phyloP scores from a whole-genome alignment of 2,329 filamentous ascomycete species.

The Exophiala sideris region DNA sequence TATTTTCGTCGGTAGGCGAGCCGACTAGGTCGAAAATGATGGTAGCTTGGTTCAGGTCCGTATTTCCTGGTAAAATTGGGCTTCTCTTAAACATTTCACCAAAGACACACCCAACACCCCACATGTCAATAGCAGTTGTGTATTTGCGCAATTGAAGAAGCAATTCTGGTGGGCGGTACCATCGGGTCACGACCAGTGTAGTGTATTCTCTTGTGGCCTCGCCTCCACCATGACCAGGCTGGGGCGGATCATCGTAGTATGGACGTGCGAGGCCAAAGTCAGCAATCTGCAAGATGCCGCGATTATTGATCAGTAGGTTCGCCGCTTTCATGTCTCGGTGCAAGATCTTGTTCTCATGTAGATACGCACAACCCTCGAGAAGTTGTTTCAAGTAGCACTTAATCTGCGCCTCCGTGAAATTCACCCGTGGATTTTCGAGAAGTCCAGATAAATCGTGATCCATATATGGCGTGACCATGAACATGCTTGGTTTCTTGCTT shows the following conservation, averaged over 20 bases:
- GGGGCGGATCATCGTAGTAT: slow-evolving; percentile 80
- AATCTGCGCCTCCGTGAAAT: slow-evolving; percentile 84
- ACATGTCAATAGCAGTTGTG: slow-evolving; percentile 97
- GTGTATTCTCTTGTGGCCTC: slow-evolving; percentile 89
- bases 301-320: slow-evolving; percentile 93
- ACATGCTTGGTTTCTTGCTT: slow-evolving; percentile 81
- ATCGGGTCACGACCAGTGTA: slow-evolving; percentile 91
- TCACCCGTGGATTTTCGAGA: slow-evolving; percentile 87
- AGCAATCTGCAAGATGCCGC: slow-evolving; percentile 89
- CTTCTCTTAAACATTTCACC: slow-evolving; percentile 95
- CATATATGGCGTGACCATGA: slow-evolving; percentile 99
- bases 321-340: slow-evolving; percentile 99
- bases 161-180: slow-evolving; percentile 94
- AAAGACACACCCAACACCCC: slow-evolving; percentile 98
- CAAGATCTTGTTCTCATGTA: slow-evolving; percentile 85
- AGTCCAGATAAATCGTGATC: slow-evolving; percentile 97
- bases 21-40: slow-evolving; percentile 93
- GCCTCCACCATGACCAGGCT: slow-evolving; percentile 73
- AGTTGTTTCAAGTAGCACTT: slow-evolving; percentile 98
- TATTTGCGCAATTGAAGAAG: slow-evolving; percentile 83
- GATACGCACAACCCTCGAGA: slow-evolving; percentile 80
- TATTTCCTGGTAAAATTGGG: slow-evolving; percentile 86
- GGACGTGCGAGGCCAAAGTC: slow-evolving; percentile 94
- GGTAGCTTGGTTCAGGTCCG: slow-evolving; percentile 83
- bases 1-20: slow-evolving; percentile 80